phyloP scores from a whole-genome alignment of 2,329 filamentous ascomycete genomes.

The Truncatella angustata region DNA sequence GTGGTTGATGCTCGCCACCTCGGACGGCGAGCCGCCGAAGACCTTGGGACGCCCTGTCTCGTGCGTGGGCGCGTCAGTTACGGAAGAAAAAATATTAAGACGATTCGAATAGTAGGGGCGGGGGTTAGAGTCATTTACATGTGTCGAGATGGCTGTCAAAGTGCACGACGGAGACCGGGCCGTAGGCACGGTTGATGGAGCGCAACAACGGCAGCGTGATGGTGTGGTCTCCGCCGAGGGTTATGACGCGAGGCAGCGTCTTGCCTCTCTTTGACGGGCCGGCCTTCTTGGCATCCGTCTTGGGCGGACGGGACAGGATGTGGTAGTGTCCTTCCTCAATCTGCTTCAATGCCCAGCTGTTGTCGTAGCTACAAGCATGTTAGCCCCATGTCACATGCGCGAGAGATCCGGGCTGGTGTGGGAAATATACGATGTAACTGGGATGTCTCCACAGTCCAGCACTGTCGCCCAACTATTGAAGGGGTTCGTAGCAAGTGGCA shows the following conservation, averaged over 20 bases:
- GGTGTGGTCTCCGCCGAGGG: constrained; percentile 65
- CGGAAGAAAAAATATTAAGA: background rate
- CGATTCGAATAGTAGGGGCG: constrained; percentile 27
- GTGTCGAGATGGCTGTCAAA: constrained; percentile 67
- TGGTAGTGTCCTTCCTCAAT: constrained; percentile 83
- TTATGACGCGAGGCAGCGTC: constrained; percentile 79
- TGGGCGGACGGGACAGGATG: constrained; percentile 68
- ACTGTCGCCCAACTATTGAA: constrained; percentile 81
- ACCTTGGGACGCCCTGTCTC: constrained; percentile 73
- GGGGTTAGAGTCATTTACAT: constrained; percentile 51
- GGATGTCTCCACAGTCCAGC: constrained; percentile 81
- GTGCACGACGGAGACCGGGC: constrained; percentile 60
- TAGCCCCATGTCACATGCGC: background rate
- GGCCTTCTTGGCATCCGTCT: constrained; percentile 63
- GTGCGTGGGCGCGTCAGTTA: background rate
- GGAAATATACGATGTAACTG: constrained; percentile 80
- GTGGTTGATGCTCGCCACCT: constrained; percentile 78
- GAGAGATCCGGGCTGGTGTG: constrained; percentile 24
- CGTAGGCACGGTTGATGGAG: constrained; percentile 60
- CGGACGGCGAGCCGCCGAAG: constrained; percentile 76
- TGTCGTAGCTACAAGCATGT: constrained; percentile 61
- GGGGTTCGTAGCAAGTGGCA: constrained; percentile 74
- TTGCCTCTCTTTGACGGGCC: constrained; percentile 68
- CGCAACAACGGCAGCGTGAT: constrained; percentile 59
- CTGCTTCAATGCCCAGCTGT: constrained; percentile 75